Base-by-base conservation (phyloP, 768 basidiomycete species). In the Leccinum longicurvipes region DNA sequence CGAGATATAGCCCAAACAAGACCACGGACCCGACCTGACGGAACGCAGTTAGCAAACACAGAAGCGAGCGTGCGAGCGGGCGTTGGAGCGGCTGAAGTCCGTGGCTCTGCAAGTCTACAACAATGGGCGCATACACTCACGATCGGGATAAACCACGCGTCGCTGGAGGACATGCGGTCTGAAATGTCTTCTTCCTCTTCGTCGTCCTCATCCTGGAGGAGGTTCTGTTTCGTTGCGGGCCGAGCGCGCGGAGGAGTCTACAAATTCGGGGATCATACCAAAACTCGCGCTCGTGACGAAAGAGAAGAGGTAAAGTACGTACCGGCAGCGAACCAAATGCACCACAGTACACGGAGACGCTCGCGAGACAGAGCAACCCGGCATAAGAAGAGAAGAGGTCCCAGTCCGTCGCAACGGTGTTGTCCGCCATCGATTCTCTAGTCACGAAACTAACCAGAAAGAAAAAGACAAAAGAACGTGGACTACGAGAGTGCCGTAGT, bases 91-190 rank as follows among this genome's bases (percentile, higher is more conserved):
- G 6, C 41, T 42, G 41, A 42, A 21, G n/a, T 15, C 28, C 46
- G 6, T 47, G 39, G 14, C 17, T n/a, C n/a, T n/a, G n/a, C 36
- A 41, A 41, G n/a, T 19, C 25, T 29, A 25, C 44, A n/a, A 28
- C 6, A 2, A 6, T 6, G 45, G 27, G 17, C 53, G 52, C 36
- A 41, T 32, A 14, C 17, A 75, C 87, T 66, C 60, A 91, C 87
- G 36, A 91, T 73, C 21, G 89, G 89, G 60, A 91, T 88, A 24
- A 88, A 63, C 82, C 84, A 89, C 21, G 87, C 89, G 55, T 91
- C 89, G 29, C 69, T 73, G 4, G 85, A 77, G 2, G 89, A 83
- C 71, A 91, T 66, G 25, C 82, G 78, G 50, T 85, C 84, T 2
- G 75, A 63, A n/a, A 76, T 60, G 10, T 83, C 82, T 45, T 88